A percentile compares a stretch with the other conserved stretches of the same genome.
phyloP scores from a whole-genome alignment of 176 grass and related monocot genomes.

The Melocanna baccifera region DNA sequence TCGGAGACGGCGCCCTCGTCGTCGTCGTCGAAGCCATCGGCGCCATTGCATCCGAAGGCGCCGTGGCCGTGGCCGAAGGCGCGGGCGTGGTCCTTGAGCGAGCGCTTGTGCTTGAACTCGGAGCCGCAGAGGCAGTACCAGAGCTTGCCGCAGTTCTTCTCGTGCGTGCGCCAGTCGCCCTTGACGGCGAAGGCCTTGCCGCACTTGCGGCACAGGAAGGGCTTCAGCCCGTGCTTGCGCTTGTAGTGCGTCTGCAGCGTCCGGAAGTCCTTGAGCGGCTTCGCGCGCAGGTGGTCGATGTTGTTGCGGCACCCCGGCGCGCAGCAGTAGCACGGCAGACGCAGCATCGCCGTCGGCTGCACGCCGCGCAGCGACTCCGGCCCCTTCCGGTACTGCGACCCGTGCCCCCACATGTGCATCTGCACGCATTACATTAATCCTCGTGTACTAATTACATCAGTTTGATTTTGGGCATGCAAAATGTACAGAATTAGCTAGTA shows the following conservation, averaged over 20 bases:
- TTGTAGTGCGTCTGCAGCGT: slow-evolving; percentile 99
- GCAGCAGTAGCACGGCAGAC: slow-evolving; percentile 96
- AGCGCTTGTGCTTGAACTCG: slow-evolving; percentile 99
- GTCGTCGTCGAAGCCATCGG: slow-evolving; percentile 56
- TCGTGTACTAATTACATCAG: neutral
- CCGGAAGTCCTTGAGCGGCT: slow-evolving; percentile 96
- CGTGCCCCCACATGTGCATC: slow-evolving; percentile 99
- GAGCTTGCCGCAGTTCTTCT: slow-evolving; percentile 99
- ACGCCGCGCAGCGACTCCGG: slow-evolving; percentile 92
- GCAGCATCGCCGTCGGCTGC: slow-evolving; percentile 96
- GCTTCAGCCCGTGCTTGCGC: slow-evolving; percentile 97
- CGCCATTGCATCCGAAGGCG: slow-evolving; percentile 53
- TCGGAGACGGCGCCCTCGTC: slow-evolving; percentile 78
- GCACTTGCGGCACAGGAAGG: slow-evolving; percentile 95
- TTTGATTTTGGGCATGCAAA: neutral
- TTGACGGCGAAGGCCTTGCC: slow-evolving; percentile 96
- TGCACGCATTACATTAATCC: slow-evolving; percentile 20
- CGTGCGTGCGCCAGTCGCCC: slow-evolving; percentile 98
- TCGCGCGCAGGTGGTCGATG: slow-evolving; percentile 89
- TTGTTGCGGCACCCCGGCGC: slow-evolving; percentile 94
- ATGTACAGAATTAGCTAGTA: neutral
- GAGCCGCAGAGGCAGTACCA: slow-evolving; percentile 99
- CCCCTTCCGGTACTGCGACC: slow-evolving; percentile 91
- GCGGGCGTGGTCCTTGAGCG: slow-evolving; percentile 90
- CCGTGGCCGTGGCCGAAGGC: slow-evolving; percentile 86